These are phyloP conservation scores for Boletus insuetus DNA, from an alignment of 768 basidiomycete species.

Conservation along the genomic window DNA sequence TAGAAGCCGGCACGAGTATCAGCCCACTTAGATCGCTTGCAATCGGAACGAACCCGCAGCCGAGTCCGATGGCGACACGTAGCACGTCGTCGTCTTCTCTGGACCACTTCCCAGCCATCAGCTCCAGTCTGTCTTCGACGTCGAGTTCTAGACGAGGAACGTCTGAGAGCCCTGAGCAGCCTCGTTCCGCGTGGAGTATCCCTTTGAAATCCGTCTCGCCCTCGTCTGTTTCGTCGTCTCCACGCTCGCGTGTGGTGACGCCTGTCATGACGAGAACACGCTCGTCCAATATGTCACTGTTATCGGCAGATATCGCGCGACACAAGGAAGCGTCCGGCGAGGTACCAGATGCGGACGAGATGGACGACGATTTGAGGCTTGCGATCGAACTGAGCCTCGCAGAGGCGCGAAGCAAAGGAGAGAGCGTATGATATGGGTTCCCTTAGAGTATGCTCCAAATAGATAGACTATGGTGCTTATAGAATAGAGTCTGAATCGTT, in stretches of 20 bases:
- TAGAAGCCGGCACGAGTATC: constrained; percentile 46
- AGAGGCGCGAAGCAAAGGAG: constrained; percentile 35
- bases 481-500: constrained; percentile 3
- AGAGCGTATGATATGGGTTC: constrained; percentile 3
- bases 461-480: neutral
- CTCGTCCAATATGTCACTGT: constrained; percentile 12
- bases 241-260: constrained; percentile 9
- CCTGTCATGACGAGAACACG: constrained; percentile 6
- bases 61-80: constrained; percentile 6
- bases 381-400: constrained; percentile 71
- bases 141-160: constrained; percentile 20
- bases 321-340: neutral
- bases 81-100: constrained; percentile 23
- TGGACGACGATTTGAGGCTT: constrained; percentile 63
- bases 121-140: constrained; percentile 28
- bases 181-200: constrained; percentile 39
- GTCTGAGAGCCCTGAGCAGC: constrained; percentile 11
- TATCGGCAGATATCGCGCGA: constrained; percentile 13
- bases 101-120: constrained; percentile 35
- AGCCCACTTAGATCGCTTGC: constrained; percentile 23
- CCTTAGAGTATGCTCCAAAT: neutral
- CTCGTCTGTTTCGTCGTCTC: constrained; percentile 15
- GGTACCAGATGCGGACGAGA: constrained; percentile 30
- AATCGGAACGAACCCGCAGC: constrained; percentile 4
- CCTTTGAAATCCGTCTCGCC: constrained; percentile 30